A percentile compares a stretch with the other conserved stretches of the same genome.
These are phyloP conservation scores for Knoxia roxburghii DNA, from an alignment of 257 asterid genomes.

Conservation along the genomic window DNA sequence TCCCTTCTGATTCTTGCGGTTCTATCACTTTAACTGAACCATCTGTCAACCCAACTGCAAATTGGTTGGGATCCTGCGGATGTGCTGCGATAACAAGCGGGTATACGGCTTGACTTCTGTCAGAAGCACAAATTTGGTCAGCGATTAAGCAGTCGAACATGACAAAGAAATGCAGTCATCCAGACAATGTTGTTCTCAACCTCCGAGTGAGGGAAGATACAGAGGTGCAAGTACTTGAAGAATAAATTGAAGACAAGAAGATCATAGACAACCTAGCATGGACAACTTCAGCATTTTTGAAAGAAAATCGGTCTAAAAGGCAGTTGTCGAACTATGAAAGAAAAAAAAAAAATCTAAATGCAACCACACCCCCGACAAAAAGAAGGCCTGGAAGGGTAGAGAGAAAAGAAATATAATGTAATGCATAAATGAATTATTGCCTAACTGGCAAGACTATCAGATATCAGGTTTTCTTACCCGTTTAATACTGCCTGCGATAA, in stretches of 20 bases:
- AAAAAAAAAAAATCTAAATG: neutral
- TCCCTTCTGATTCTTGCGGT: constrained; percentile 77
- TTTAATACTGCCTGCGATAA: constrained; percentile 52
- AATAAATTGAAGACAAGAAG: neutral
- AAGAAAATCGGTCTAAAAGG: neutral
- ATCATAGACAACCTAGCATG: neutral
- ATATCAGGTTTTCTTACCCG: constrained; percentile 47
- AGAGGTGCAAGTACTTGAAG: neutral
- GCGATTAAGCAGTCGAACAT: neutral
- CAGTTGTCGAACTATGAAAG: too few relatives aligned
- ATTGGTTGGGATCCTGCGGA: constrained; percentile 81
- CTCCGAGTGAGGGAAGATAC: neutral
- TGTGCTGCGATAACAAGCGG: constrained; percentile 81
- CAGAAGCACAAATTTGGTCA: constrained; percentile 8
- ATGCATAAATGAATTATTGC: neutral
- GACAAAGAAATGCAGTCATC: neutral
- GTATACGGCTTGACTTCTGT: constrained; percentile 62
- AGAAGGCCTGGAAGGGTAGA: neutral
- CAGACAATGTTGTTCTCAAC: neutral
- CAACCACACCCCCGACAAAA: too few relatives aligned
- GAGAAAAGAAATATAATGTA: too few relatives aligned
- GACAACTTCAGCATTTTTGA: neutral
- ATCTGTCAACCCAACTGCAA: constrained; percentile 81
- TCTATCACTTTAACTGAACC: constrained; percentile 94
- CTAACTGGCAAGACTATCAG: neutral